Base-by-base conservation (phyloP, 805 yeast genomes). In the Clavispora asparagi region DNA sequence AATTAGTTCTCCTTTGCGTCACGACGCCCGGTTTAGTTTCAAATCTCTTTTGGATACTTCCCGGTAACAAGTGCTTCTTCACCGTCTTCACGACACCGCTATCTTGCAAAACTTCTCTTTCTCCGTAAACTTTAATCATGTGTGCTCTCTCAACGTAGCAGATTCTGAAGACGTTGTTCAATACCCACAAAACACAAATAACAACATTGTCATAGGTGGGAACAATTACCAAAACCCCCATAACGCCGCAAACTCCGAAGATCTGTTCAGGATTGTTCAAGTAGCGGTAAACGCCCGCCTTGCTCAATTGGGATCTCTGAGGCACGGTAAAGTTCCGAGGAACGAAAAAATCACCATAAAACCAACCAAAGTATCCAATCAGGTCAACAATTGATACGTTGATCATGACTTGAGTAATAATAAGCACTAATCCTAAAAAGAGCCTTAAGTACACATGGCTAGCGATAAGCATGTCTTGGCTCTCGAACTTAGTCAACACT, bases 321-420 rank as follows among this genome's bases (percentile, higher is more conserved):
- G 63, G 60, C 52, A 61, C 56, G 28, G 53, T 44, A 6, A 57
- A 47, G 16, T 76, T 68, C 43, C 73, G 77, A 32, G 85, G 80
- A 47, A 85, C 67, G 64, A 86, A 87, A 64, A 87, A 87, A 62
- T 87, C 95, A 47, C 95, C 95, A 62, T 83, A 87, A 57, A 86
- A 87, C 94, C 94, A 87, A n/a, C 95, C 94, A 63, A 83, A 85
- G 50, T 84, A 85, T 2, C 92, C 92, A 52, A 87, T 80, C 42
- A 86, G 81, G 39, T 79, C 78, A 52, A 81, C 74, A 32, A 86
- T 85, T 28, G 88, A 85, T 23, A 73, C 56, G 53, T 85, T 81
- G 31, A 88, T 83, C 85, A 88, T 81, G 14, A 76, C 60, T 56
- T 87, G 95, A 27, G 87, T 69, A 7, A 73, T 54, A 13, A 83